Evolutionary conservation across 371 early-diverging fungal species (phyloP), one percentile per base, ranked within the genome.

Genomic region (Smittium mucronatum): DNA sequence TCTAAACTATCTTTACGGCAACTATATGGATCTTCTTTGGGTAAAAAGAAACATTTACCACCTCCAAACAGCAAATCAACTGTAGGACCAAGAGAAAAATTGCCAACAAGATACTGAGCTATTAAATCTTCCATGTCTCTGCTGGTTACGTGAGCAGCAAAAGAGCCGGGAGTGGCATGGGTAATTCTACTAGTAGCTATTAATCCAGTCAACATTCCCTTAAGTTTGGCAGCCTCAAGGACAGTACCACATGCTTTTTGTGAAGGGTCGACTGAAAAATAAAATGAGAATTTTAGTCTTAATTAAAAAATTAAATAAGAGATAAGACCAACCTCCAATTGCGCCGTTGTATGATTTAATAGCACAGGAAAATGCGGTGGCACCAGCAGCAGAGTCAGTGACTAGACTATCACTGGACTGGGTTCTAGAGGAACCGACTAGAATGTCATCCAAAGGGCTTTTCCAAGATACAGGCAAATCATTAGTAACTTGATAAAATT

Each of bases 371-470:
- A 90, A 95, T 0, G 94, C 96, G 0, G 96, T 96, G 15, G 96
- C 97, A 0, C 95, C 97, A 15, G 97, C 95, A 2, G 95, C 96
- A 31, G 93, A 92, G 76, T 97, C 97, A 0, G 97, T 95, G 5
- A 97, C 83, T 26, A 91, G 76, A 70, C 88, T 86, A 57, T 80
- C 77, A 17, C 88, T 83, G 64, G 91, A 90, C 21, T 88, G 81
- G 1, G 96, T 97, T n/a, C 96, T 82, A 17, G 90, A 87, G 0
- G 87, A 71, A 1, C 97, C 96, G 1, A 91, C 83, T 1, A 92
- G 83, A 64, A 95, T 88, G 31, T 80, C 71, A 77, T 96, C 97
- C 16, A 96, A 79, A 0, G 91, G 84, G 69, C 76, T 77, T 34
- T 63, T 36, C 77, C 75, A 80, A 0, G 63, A 26, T 16, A 25